Base-by-base conservation (phyloP, 2,329 filamentous ascomycete species). In the Xylariomycetidae sp. region DNA sequence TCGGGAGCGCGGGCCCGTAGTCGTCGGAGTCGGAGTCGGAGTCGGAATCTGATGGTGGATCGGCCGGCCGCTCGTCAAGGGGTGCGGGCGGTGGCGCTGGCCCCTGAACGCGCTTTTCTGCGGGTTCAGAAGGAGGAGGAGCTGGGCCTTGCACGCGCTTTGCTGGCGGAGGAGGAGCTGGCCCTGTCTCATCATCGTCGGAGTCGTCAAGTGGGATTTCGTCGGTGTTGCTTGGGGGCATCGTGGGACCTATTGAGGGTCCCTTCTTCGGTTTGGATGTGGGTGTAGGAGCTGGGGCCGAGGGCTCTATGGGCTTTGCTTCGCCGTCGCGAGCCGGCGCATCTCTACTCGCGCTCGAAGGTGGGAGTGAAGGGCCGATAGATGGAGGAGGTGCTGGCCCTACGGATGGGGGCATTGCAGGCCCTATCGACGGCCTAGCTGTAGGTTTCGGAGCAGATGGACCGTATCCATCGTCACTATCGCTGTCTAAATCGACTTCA, bases 1-100 rank as follows among this genome's bases (percentile, higher is more conserved):
- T 62, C 2, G 77, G 74, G 4, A 76, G 71, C 12, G 75, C 65
- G 10, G 77, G 77, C 1, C 76, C 76, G 56, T 74, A 82, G 56
- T 69, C 71, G 38, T 73, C 67, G 33, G 72, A 68, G 35, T 65
- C 61, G 6, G 60, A 64, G 28, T 58, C 54, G 4, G 57, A 54
- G 26, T 65, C 64, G 4, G 59, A 52, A 36, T 58, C 52, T 25
- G 57, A 42, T 25, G 35, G 34, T 13, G 54, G 40, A 5, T 60
- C 44, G 22, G 44, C 37, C 32, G 48, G 65, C 12, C 49, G 59
- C 43, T 59, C 55, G 45, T 53, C 61, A 49, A 64, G 62, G 28
- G 52, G 40, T 17, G 56, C 63, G 27, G 61, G 66, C 4, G 68
- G 65, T 5, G 60, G 59, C 10, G 65, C 58, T 12, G 67, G 65